Percentiles rank a stretch among this genome's conserved stretches.
Conservation (phyloP, 2,329 filamentous ascomycete genomes). For the Verticillium zaregamsianum region DNA sequence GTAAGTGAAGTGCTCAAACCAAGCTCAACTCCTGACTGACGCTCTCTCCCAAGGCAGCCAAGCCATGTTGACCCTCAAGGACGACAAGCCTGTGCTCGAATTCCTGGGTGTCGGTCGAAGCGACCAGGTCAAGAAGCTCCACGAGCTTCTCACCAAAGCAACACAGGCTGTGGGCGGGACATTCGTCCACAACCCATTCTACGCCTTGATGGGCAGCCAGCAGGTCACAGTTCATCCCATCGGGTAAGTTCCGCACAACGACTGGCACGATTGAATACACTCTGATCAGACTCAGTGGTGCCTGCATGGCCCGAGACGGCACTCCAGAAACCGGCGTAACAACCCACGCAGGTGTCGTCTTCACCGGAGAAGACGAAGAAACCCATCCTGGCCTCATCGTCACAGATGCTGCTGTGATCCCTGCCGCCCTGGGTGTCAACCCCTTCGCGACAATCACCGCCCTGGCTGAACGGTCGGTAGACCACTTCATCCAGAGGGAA, state of each 20-base stretch:
- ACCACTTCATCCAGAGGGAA: conserved; percentile 38
- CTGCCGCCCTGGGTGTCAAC: conserved; percentile 60
- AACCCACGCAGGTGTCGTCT: conserved; percentile 58
- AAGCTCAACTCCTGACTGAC: neutral
- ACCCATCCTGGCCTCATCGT: conserved; percentile 56
- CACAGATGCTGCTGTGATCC: conserved; percentile 58
- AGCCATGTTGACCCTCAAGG: conserved; percentile 52
- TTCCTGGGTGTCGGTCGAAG: conserved; percentile 56
- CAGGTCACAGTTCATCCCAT: conserved; percentile 65
- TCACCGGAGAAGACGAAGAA: conserved; percentile 45
- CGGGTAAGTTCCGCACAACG: conserved; percentile 34
- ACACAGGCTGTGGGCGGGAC: conserved; percentile 57
- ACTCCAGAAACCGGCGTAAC: conserved; percentile 54
- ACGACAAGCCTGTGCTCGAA: conserved; percentile 56
- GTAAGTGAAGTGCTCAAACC: conserved; percentile 23
- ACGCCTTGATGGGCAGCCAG: conserved; percentile 49
- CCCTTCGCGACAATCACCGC: conserved; percentile 67
- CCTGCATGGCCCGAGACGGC: conserved; percentile 56
- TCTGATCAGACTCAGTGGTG: conserved; percentile 41
- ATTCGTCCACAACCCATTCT: conserved; percentile 55
- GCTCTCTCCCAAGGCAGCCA: conserved; percentile 44
- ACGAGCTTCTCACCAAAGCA: conserved; percentile 46
- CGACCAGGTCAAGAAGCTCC: conserved; percentile 49
- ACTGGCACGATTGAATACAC: conserved; percentile 3
- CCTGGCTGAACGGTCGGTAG: conserved; percentile 60